phyloP scores from a whole-genome alignment of 2,329 filamentous ascomycete species.

The Hymenoscyphus infarciens region DNA sequence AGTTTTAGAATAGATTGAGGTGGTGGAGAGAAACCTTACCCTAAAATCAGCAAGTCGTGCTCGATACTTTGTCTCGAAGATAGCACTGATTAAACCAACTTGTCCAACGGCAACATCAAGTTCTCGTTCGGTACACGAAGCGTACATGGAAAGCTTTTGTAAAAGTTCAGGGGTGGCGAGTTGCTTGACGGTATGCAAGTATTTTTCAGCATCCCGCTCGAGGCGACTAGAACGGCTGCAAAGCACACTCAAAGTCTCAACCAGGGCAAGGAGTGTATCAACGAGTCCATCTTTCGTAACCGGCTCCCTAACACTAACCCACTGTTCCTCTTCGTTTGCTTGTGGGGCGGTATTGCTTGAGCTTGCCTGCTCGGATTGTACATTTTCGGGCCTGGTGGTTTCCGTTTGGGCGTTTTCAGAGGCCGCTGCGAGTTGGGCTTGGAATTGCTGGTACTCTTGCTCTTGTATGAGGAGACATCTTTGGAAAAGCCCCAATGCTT shows the following conservation, averaged over 20 bases:
- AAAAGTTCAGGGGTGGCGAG: conserved; percentile 45
- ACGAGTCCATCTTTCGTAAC: conserved; percentile 61
- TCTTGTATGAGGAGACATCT: conserved; percentile 52
- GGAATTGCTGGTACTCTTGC: conserved; percentile 43
- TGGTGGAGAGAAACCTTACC: not conserved
- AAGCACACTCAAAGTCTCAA: conserved; percentile 51
- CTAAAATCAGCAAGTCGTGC: conserved; percentile 49
- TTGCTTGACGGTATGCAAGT: conserved; percentile 42
- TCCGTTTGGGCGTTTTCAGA: not conserved
- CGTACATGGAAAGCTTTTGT: conserved; percentile 6
- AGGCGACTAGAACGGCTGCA: conserved; percentile 40
- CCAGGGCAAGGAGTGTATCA: conserved; percentile 63
- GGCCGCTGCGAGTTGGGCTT: conserved; percentile 29
- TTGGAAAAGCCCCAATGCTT: conserved; percentile 59
- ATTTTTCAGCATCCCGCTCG: conserved; percentile 11
- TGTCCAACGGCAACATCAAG: conserved; percentile 51
- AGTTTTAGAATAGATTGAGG: not conserved
- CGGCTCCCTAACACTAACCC: conserved; percentile 64
- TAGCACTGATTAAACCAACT: conserved; percentile 53
- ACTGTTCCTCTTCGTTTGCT: conserved; percentile 50
- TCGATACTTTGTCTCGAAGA: conserved; percentile 56
- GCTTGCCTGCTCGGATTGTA: not conserved
- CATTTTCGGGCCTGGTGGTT: conserved; percentile 2
- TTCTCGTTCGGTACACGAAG: conserved; percentile 36
- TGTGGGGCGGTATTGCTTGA: not conserved